A percentile compares a stretch with the other conserved stretches of the same genome.
These are phyloP conservation scores for Dalbergia oliveri DNA, from an alignment of 306 rosid genomes.

Conservation along the genomic window DNA sequence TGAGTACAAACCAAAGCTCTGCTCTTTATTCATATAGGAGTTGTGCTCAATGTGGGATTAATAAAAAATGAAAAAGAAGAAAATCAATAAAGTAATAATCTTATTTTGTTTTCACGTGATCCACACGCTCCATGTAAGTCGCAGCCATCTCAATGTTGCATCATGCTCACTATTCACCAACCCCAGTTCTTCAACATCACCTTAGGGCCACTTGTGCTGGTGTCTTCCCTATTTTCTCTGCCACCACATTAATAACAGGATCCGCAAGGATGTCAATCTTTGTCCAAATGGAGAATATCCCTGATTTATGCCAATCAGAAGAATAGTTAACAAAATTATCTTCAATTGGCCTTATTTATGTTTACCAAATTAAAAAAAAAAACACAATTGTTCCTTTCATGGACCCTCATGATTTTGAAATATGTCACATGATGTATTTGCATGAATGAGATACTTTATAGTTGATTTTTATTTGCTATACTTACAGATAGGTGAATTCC, in stretches of 20 bases:
- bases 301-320: not conserved
- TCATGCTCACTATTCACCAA: not conserved
- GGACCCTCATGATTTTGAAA: not conserved
- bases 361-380: not conserved
- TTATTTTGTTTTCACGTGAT: too few relatives aligned
- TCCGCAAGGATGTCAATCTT: not conserved
- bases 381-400: not conserved
- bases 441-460: not conserved
- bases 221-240: slow-evolving; percentile 27
- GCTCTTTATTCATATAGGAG: too few relatives aligned
- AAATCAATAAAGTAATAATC: too few relatives aligned
- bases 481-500: slow-evolving; percentile 32
- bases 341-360: not conserved
- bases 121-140: too few relatives aligned
- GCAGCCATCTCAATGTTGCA: too few relatives aligned
- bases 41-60: too few relatives aligned
- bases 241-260: not conserved
- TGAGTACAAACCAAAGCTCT: too few relatives aligned
- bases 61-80: too few relatives aligned
- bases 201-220: slow-evolving; percentile 35
- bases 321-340: not conserved
- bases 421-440: not conserved
- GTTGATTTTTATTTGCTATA: not conserved
- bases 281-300: slow-evolving; percentile 31
- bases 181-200: not conserved